Conservation (phyloP, 345 rosid genomes). For the Odontarrhena argentea region DNA sequence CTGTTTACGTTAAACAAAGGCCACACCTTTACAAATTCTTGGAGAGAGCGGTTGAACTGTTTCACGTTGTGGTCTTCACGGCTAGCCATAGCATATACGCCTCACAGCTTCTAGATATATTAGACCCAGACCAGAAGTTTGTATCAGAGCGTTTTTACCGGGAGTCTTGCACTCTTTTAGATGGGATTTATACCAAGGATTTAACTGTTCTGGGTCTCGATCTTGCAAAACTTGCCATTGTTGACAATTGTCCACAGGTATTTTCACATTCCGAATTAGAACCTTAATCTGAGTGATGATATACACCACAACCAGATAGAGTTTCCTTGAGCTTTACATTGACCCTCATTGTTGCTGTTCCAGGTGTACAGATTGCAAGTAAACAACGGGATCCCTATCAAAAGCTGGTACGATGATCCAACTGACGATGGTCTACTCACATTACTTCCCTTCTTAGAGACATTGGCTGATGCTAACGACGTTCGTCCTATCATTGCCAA, state of each 20-base stretch:
- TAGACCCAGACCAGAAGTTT: slow-evolving; percentile 63
- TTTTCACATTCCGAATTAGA: slow-evolving; percentile 1
- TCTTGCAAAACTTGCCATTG: slow-evolving; percentile 74
- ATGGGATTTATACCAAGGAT: slow-evolving; percentile 77
- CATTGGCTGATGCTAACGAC: slow-evolving; percentile 63
- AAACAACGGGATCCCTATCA: slow-evolving; percentile 82
- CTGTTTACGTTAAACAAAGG: slow-evolving; percentile 68
- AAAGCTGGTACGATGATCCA: slow-evolving; percentile 87
- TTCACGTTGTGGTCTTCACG: slow-evolving; percentile 71
- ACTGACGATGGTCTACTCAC: slow-evolving; percentile 65
- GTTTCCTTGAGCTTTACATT: background rate
- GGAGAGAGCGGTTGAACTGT: slow-evolving; percentile 72
- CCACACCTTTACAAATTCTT: slow-evolving; percentile 67
- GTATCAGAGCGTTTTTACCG: slow-evolving; percentile 69
- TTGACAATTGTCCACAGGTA: slow-evolving; percentile 91
- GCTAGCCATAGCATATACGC: slow-evolving; percentile 89
- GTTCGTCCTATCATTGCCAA: slow-evolving; percentile 77
- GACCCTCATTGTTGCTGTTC: slow-evolving; percentile 28
- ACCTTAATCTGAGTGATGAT: background rate
- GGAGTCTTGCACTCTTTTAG: slow-evolving; percentile 69
- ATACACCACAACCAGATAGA: background rate
- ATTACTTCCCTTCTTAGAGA: slow-evolving; percentile 77
- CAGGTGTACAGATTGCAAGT: slow-evolving; percentile 83
- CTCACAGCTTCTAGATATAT: slow-evolving; percentile 65
- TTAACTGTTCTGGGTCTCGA: slow-evolving; percentile 78